Percentiles rank a stretch among this genome's conserved stretches.
phyloP scores from a whole-genome alignment of 129 eudicot species.

The Rutidosis leptorrhynchoides region DNA sequence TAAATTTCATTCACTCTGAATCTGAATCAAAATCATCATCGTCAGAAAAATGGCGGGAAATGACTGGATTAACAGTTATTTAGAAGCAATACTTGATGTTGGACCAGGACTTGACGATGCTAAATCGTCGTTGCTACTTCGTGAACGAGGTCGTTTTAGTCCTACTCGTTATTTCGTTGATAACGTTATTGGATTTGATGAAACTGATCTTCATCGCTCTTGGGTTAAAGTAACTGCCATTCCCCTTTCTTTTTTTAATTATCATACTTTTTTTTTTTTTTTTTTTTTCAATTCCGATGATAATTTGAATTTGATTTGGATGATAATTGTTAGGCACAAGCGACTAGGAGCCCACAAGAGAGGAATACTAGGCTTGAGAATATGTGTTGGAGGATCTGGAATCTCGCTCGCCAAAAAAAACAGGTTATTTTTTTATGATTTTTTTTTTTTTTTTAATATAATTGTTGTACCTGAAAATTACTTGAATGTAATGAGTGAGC shows the following conservation, averaged over 20 bases:
- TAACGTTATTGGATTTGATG: constrained; percentile 94
- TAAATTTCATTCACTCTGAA: constrained; percentile 4
- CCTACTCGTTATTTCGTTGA: constrained; percentile 94
- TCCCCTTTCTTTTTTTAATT: neutral
- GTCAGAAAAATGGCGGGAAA: constrained; percentile 72
- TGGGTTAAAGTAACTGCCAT: constrained; percentile 55
- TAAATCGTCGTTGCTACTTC: constrained; percentile 68
- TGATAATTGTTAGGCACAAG: constrained; percentile 60
- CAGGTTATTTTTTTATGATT: constrained; percentile 49
- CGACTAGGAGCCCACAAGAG: constrained; percentile 98
- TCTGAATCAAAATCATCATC: neutral
- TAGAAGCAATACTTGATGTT: constrained; percentile 91
- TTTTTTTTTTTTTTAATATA: too few relatives aligned
- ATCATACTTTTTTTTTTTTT: neutral
- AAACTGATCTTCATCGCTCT: constrained; percentile 97
- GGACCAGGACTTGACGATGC: constrained; percentile 80
- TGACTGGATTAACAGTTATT: constrained; percentile 96
- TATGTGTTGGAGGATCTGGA: constrained; percentile 99
- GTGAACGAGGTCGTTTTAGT: constrained; percentile 92
- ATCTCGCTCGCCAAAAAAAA: constrained; percentile 98
- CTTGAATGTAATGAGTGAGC: neutral
- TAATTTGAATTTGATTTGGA: neutral
- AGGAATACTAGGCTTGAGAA: constrained; percentile 97
- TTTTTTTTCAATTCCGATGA: neutral
- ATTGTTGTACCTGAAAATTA: neutral